Base-by-base conservation (phyloP, 2,329 filamentous ascomycete genomes). In the Fusarium tjaetaba region DNA sequence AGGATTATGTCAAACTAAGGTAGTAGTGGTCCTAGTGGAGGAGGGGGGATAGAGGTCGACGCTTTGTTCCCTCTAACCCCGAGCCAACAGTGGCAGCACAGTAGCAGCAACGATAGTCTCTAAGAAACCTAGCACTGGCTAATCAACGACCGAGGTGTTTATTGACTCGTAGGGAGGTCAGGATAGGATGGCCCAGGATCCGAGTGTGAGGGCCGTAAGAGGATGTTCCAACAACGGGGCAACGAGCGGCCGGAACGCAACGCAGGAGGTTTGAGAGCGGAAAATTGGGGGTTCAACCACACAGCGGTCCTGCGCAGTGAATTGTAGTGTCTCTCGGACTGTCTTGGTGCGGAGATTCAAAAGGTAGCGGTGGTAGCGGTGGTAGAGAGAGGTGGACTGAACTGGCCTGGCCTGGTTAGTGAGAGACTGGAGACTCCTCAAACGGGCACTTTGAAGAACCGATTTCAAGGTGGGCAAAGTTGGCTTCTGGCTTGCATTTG, bases 281-380 rank as follows among this genome's bases (percentile, higher is more conserved):
- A 65, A 73, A 73, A 61, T 74, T 56, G 71, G 71, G 71, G 71
- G 67, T 66, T 73, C 71, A 58, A 71, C 68, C 62, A 74, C 58
- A 64, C 71, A 72, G 67, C 58, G 42, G 32, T 71, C 45, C 51
- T 58, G 49, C 42, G 59, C 51, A 67, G 57, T 39, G 58, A 43
- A 66, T 49, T 46, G 57, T 32, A 65, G 58, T 65, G 49, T 75
- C 70, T 76, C 56, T 71, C 48, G 65, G 59, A 61, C 71, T 70
- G 58, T 51, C 65, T 59, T 64, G 51, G 68, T 60, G 78, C 74
- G 78, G 75, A 76, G 75, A 71, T 71, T 61, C 60, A 73, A 67
- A 72, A 68, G 58, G 48, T 71, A 72, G 73, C 70, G 63, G 73
- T 65, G 61, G 73, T 65, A 72, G 72, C 73, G 73, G 75, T 53